Evolutionary conservation across 176 grass and related monocot genomes (phyloP).

Genomic region (Echinochloa phyllopogon): DNA sequence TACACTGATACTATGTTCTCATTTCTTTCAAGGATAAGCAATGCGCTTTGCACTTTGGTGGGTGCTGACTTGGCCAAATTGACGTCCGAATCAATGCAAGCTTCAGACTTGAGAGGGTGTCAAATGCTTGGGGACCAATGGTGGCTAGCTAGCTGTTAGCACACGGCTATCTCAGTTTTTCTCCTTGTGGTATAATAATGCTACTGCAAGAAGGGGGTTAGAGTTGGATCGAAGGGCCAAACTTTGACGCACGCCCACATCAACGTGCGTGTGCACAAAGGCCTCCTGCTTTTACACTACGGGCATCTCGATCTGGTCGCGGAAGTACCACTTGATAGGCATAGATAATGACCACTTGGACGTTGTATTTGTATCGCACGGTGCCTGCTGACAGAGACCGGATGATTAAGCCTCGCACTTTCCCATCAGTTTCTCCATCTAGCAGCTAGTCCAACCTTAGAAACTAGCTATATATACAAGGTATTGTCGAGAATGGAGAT

Average conservation of each 20-base stretch:
- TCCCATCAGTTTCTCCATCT: not conserved
- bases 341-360: not conserved
- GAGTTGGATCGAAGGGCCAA: not conserved
- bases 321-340: not conserved
- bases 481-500: too few relatives aligned
- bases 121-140: not conserved
- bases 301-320: not conserved
- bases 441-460: not conserved
- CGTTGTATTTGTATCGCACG: not conserved
- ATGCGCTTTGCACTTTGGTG: too few relatives aligned
- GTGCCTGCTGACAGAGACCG: not conserved
- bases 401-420: not conserved
- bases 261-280: not conserved
- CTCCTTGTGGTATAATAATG: not conserved
- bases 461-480: too few relatives aligned
- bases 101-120: too few relatives aligned
- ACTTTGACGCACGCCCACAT: not conserved
- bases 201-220: not conserved
- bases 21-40: not conserved
- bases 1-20: too few relatives aligned
- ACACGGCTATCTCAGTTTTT: not conserved
- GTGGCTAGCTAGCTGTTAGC: not conserved
- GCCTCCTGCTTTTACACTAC: not conserved
- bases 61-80: not conserved
- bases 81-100: too few relatives aligned